phyloP scores from a whole-genome alignment of 2,329 filamentous ascomycete genomes.

The Penicillium sp. region DNA sequence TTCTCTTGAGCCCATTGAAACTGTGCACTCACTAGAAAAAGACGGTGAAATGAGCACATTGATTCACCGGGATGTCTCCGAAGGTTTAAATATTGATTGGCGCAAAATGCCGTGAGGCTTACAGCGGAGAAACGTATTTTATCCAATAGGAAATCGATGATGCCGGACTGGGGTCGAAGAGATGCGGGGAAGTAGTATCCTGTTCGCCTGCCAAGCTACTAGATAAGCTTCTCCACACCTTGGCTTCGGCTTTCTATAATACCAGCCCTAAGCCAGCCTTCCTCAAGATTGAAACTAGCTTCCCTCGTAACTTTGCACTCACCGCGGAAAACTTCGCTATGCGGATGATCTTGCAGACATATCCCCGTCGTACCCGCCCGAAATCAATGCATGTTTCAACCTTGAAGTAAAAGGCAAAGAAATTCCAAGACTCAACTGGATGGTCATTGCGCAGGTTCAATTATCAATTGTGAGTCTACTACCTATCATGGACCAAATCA shows the following conservation, averaged over 20 bases:
- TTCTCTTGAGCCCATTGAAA: not conserved
- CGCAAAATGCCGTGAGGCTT: not conserved
- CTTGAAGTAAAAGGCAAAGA: not conserved
- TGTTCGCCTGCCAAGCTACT: not conserved
- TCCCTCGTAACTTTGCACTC: conserved; percentile 2
- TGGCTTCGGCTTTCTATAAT: not conserved
- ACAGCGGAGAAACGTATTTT: not conserved
- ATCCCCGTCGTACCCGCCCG: not conserved
- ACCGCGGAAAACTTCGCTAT: not conserved
- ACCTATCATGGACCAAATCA: no score
- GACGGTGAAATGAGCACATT: not conserved
- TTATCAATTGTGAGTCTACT: no score
- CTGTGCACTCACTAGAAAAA: not conserved
- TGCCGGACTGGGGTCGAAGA: not conserved
- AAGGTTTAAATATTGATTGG: not conserved
- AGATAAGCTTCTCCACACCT: not conserved
- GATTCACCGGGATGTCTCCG: not conserved
- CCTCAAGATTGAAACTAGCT: not conserved
- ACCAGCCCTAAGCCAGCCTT: not conserved
- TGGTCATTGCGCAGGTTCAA: not conserved
- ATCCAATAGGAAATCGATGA: not conserved
- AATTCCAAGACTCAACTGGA: not conserved
- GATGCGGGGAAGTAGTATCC: not conserved
- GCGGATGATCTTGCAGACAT: not conserved
- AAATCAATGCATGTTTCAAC: not conserved